Conservation (phyloP, 164 flowering plant species). For the Taxillus chinensis region DNA sequence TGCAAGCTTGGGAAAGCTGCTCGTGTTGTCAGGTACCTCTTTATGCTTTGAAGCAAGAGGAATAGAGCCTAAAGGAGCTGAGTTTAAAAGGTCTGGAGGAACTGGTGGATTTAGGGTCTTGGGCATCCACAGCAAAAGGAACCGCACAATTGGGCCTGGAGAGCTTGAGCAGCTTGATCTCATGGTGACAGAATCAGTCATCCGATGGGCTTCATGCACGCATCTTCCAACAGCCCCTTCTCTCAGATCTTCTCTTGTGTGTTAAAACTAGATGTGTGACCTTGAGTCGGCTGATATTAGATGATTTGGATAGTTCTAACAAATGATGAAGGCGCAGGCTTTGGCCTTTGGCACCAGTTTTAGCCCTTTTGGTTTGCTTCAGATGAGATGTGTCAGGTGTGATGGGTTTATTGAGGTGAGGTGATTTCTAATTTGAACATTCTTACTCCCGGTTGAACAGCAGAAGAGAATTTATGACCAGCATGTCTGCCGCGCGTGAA, state of each 20-base stretch:
- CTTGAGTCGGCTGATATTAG: neutral
- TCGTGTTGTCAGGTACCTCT: constrained; percentile 20
- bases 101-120: constrained; percentile 23
- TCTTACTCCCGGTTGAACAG: too few relatives aligned
- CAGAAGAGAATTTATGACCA: too few relatives aligned
- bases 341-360: neutral
- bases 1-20: constrained; percentile 23
- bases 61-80: constrained; percentile 19
- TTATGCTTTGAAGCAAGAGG: constrained; percentile 9
- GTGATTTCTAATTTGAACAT: too few relatives aligned
- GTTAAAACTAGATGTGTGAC: constrained; percentile 19
- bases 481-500: too few relatives aligned
- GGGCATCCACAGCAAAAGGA: constrained; percentile 55
- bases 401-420: too few relatives aligned
- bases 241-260: constrained; percentile 69
- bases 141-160: constrained; percentile 74
- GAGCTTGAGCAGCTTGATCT: constrained; percentile 67
- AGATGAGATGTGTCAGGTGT: too few relatives aligned
- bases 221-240: constrained; percentile 54
- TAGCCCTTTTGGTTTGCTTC: too few relatives aligned
- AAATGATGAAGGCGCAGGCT: neutral
- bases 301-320: neutral
- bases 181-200: constrained; percentile 64
- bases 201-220: constrained; percentile 93
- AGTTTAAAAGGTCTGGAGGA: constrained; percentile 24